Conservation (phyloP, 2,329 filamentous ascomycete species). For the Albifimbria verrucaria region DNA sequence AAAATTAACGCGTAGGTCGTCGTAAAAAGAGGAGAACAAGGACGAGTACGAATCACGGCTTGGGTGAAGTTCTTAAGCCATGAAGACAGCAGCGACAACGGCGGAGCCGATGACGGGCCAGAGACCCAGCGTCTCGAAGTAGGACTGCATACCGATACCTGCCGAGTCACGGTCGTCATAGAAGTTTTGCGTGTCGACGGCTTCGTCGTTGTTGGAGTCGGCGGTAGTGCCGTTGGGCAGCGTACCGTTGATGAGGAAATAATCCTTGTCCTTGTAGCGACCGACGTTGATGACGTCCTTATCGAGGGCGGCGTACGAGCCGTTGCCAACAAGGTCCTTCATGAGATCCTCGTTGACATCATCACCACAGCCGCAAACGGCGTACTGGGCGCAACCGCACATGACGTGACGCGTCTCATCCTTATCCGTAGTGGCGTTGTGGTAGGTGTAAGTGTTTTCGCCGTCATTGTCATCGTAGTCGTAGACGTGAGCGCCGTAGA, state of each 20-base stretch:
- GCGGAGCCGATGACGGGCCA: slow-evolving; percentile 45
- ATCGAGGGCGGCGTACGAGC: slow-evolving; percentile 57
- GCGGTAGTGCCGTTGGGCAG: slow-evolving; percentile 67
- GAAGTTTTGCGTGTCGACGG: slow-evolving; percentile 15
- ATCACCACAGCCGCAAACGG: slow-evolving; percentile 65
- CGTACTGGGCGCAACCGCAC: slow-evolving; percentile 49
- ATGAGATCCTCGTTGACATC: slow-evolving; percentile 59
- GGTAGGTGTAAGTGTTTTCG: slow-evolving; percentile 39
- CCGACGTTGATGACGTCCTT: slow-evolving; percentile 59
- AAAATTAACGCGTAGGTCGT: slow-evolving; percentile 6
- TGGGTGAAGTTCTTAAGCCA: slow-evolving; percentile 27
- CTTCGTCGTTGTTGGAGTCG: no score
- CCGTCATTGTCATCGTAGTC: slow-evolving; percentile 42
- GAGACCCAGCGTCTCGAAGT: slow-evolving; percentile 40
- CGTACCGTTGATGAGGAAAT: slow-evolving; percentile 51
- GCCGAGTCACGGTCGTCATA: slow-evolving; percentile 18
- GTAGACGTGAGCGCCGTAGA: slow-evolving; percentile 61
- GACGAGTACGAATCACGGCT: slow-evolving; percentile 3
- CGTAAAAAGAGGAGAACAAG: slow-evolving; percentile 11
- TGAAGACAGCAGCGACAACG: slow-evolving; percentile 41
- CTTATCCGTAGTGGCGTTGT: slow-evolving; percentile 45
- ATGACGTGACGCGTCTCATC: slow-evolving; percentile 33
- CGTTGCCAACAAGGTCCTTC: slow-evolving; percentile 62
- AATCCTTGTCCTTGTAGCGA: slow-evolving; percentile 28
- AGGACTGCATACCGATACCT: slow-evolving; percentile 24